Percentiles rank a stretch among this genome's conserved stretches.
phyloP scores from a whole-genome alignment of 140 eudicot genomes.

The Anethum foeniculum region DNA sequence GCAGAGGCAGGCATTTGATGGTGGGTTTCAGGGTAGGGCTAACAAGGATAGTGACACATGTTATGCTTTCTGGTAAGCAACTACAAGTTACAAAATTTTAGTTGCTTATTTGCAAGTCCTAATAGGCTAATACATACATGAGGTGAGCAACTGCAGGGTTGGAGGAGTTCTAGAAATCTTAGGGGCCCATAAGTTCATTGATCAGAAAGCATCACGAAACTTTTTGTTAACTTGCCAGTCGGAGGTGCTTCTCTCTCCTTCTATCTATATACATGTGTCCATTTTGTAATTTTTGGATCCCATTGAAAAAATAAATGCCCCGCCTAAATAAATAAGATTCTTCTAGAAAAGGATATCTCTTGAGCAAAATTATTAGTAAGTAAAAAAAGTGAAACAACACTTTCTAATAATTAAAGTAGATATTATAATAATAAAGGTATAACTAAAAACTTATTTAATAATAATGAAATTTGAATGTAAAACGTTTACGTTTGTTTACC shows the following conservation, averaged over 20 bases:
- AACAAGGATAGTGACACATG: conserved; percentile 89
- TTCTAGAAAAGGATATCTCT: too few relatives aligned
- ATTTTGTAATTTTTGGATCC: neutral
- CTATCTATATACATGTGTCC: neutral
- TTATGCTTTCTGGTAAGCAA: conserved; percentile 83
- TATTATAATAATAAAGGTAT: too few relatives aligned
- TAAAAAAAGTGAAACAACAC: too few relatives aligned
- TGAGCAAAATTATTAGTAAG: too few relatives aligned
- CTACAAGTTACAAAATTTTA: conserved; percentile 4
- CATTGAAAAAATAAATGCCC: too few relatives aligned
- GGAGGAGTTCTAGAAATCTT: conserved; percentile 78
- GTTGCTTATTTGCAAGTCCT: neutral
- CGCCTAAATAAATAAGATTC: too few relatives aligned
- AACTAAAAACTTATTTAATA: too few relatives aligned
- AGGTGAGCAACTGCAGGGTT: conserved; percentile 42
- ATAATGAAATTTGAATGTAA: too few relatives aligned
- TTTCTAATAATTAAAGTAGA: too few relatives aligned
- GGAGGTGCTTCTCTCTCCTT: conserved; percentile 37
- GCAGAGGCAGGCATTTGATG: conserved; percentile 83
- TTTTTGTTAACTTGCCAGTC: conserved; percentile 81
- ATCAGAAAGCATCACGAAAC: conserved; percentile 38
- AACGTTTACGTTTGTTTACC: too few relatives aligned
- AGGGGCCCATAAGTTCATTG: conserved; percentile 58
- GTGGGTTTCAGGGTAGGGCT: conserved; percentile 92
- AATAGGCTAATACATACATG: conserved; percentile 10